Conservation (phyloP, 2,329 filamentous ascomycete genomes). For the Paecilomyces formosus region DNA sequence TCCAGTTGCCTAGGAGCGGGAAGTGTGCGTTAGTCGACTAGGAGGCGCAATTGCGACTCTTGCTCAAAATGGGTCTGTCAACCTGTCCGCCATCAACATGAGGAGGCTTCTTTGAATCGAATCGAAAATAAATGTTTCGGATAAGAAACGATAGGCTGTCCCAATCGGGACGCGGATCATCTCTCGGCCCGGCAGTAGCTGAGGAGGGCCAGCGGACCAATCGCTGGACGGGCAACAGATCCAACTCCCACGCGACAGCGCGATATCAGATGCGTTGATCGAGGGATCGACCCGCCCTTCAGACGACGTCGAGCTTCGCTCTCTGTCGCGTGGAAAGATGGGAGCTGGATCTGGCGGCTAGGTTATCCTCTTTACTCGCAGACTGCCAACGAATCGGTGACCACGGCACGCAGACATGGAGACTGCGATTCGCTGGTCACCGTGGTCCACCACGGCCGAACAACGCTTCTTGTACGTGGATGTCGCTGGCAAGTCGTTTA, state of each 20-base stretch:
- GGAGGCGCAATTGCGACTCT: not conserved
- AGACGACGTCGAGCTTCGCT: not conserved
- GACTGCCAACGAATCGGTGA: not conserved
- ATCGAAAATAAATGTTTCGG: not conserved
- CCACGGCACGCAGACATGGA: slow-evolving; percentile 37
- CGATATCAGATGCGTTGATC: not conserved
- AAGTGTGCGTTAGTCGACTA: not conserved
- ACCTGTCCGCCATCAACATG: not conserved
- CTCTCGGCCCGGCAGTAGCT: slow-evolving; percentile 19
- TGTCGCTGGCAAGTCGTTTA: slow-evolving; percentile 52
- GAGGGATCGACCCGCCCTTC: not conserved
- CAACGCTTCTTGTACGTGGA: slow-evolving; percentile 57
- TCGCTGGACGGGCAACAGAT: slow-evolving; percentile 1
- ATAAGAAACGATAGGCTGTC: not conserved
- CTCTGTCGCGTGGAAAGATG: slow-evolving; percentile 7
- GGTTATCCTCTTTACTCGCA: not conserved
- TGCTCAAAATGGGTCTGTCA: not conserved
- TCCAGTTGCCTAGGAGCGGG: not conserved
- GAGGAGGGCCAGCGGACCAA: slow-evolving; percentile 20
- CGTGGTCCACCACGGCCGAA: slow-evolving; percentile 45
- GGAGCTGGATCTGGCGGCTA: not conserved
- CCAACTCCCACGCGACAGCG: not conserved
- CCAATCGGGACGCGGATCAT: slow-evolving; percentile 14
- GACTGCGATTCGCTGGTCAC: slow-evolving; percentile 58
- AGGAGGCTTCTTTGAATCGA: not conserved